Conservation (phyloP, 2,329 filamentous ascomycete species). For the Fusarium albidum region DNA sequence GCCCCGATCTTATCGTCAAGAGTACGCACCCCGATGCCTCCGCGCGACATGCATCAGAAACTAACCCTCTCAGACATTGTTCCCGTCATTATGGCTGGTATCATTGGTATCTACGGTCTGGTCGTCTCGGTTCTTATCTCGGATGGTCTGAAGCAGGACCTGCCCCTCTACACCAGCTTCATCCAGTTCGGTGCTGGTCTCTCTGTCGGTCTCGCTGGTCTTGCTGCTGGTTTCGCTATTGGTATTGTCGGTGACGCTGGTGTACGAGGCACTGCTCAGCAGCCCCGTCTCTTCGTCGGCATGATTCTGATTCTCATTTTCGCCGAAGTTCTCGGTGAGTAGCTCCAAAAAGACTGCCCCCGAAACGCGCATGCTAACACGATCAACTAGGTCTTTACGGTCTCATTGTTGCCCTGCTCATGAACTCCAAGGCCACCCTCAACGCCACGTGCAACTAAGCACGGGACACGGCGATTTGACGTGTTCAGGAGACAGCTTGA, state of each 20-base stretch:
- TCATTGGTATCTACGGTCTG: constrained; percentile 98
- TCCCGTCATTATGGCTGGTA: constrained; percentile 99
- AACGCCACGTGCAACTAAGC: constrained; percentile 66
- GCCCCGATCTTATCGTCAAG: constrained; percentile 98
- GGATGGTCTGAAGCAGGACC: constrained; percentile 75
- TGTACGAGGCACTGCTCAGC: constrained; percentile 86
- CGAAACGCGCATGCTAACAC: constrained; percentile 37
- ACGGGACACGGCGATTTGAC: constrained; percentile 10
- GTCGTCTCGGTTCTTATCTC: constrained; percentile 90
- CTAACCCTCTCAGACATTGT: constrained; percentile 79
- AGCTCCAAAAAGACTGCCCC: constrained; percentile 47
- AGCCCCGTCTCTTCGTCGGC: constrained; percentile 89
- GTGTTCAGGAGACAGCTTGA: constrained; percentile 42
- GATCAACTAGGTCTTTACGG: constrained; percentile 85
- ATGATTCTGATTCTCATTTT: constrained; percentile 99
- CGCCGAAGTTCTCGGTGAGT: constrained; percentile 98
- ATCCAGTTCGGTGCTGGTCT: constrained; percentile 87
- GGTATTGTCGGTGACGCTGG: constrained; percentile 89
- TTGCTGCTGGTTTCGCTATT: constrained; percentile 86
- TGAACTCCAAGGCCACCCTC: constrained; percentile 91
- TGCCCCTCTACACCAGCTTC: constrained; percentile 82
- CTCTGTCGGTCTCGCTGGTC: constrained; percentile 81
- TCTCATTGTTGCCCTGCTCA: constrained; percentile 97
- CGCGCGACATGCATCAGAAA: not conserved
- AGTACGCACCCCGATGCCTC: constrained; percentile 67